phyloP scores from a whole-genome alignment of 257 asterid species.

The Ocimum tenuiflorum region DNA sequence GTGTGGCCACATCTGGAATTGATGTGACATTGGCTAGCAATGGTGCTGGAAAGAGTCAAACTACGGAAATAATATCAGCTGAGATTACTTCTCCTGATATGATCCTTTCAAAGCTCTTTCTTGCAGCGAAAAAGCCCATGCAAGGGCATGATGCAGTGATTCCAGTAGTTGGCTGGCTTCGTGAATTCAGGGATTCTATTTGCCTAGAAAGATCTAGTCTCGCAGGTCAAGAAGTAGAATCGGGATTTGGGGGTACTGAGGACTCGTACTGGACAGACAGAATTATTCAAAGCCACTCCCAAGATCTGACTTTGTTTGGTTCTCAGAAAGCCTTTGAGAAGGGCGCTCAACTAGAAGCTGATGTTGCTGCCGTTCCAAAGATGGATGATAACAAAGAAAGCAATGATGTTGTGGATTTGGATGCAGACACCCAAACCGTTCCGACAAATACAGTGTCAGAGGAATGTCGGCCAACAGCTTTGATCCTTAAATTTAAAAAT shows the following conservation, averaged over 20 bases:
- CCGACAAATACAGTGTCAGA: slow-evolving; percentile 18
- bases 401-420: slow-evolving; percentile 14
- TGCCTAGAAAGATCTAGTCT: slow-evolving; percentile 23
- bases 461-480: slow-evolving; percentile 43
- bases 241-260: slow-evolving; percentile 31
- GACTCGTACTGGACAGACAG: slow-evolving; percentile 69
- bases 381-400: slow-evolving; percentile 22
- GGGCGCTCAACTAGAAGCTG: slow-evolving; percentile 22
- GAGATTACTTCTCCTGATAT: slow-evolving; percentile 34
- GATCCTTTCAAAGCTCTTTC: slow-evolving; percentile 42
- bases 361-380: slow-evolving; percentile 4
- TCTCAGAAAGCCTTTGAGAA: slow-evolving; percentile 17
- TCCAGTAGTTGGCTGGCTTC: slow-evolving; percentile 34
- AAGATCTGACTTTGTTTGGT: slow-evolving; percentile 30
- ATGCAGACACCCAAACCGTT: slow-evolving; percentile 7
- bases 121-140: slow-evolving; percentile 50
- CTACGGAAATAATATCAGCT: slow-evolving; percentile 18
- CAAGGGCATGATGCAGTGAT: slow-evolving; percentile 24
- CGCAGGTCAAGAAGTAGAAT: not conserved
- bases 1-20: not conserved
- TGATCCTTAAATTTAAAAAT: slow-evolving; percentile 44
- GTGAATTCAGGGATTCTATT: slow-evolving; percentile 38
- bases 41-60: slow-evolving; percentile 19
- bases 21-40: not conserved
- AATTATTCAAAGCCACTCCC: slow-evolving; percentile 34